Conservation (phyloP, 108 stramenopile genomes). For the Cyclostephanos tholiformis region DNA sequence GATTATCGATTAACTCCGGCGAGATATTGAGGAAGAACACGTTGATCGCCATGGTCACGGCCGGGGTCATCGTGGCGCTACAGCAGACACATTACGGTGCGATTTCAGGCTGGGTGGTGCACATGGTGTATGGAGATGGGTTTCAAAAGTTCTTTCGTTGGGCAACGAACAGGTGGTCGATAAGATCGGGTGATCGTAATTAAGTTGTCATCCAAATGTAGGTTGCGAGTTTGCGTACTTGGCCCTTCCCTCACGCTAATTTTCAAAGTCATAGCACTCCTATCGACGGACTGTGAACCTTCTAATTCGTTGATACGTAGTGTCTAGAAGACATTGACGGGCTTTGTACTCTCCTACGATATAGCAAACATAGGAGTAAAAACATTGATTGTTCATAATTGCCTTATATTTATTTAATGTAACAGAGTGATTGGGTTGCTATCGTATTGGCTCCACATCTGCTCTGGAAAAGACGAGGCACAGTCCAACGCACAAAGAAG, state of each 20-base stretch:
- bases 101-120: conserved; percentile 64
- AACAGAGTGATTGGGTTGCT: background rate
- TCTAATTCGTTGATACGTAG: too few relatives aligned
- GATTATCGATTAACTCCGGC: background rate
- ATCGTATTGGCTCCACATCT: background rate
- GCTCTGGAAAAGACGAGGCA: too few relatives aligned
- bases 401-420: too few relatives aligned
- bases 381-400: too few relatives aligned
- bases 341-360: too few relatives aligned
- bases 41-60: conserved; percentile 62
- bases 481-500: too few relatives aligned
- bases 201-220: conserved; percentile 5
- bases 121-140: conserved; percentile 65
- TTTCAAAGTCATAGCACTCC: too few relatives aligned
- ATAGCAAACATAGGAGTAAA: too few relatives aligned
- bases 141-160: conserved; percentile 32
- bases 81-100: conserved; percentile 74
- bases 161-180: conserved; percentile 23
- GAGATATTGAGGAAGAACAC: conserved; percentile 46
- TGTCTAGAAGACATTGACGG: background rate
- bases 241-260: too few relatives aligned
- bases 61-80: conserved; percentile 66
- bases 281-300: too few relatives aligned
- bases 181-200: background rate
- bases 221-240: too few relatives aligned